Base-by-base conservation (phyloP, 129 eudicot genomes). In the Artemisia argyi region DNA sequence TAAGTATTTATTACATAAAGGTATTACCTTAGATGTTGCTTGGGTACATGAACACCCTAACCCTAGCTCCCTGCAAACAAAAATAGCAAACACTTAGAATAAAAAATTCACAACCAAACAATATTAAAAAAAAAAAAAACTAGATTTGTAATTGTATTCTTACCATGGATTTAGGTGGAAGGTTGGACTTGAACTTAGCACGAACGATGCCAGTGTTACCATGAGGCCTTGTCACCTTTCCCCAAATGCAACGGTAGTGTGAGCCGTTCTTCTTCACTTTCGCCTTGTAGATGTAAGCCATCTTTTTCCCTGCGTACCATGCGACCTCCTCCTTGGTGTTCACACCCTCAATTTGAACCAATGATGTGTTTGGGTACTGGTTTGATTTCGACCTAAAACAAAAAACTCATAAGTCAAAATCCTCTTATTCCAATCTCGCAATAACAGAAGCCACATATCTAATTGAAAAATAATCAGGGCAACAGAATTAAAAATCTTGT, bases 41-140 rank as follows among this genome's bases (percentile, higher is more conserved):
- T 17, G 96, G 96, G 80, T 78, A 89, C 96, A 89, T 89, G 78
- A 89, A 74, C 17, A 89, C 96, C 76, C 96, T 84, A 56, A 89
- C 86, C 76, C 87, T 84, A 58, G 84, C 78, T 72, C 93, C 93
- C 96, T 89, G 78, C 72, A 82, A 76, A 56, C 22, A 65, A 17
- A 30, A 24, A 24, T 6, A 60, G 0, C 30, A 68, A 49, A 2
- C 35, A 61, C 14, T 62, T 52, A 11, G n/a, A 18, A 16, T 1
- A 58, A 58, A 0, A 35, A 17, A 0, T 46, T 26, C 39, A 3
- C n/a, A 15, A 22, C 2, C 72, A 54, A 69, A 15, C 32, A 51
- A 3, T 42, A 28, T 63, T 14, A 24, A 1, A 24, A 24, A 48
- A 61, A 69, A 61, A 0, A 17, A 55, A 60, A 69, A 0, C 1